These are phyloP conservation scores for Typha latifolia DNA, from an alignment of 176 grass and related monocot species.

Conservation along the genomic window DNA sequence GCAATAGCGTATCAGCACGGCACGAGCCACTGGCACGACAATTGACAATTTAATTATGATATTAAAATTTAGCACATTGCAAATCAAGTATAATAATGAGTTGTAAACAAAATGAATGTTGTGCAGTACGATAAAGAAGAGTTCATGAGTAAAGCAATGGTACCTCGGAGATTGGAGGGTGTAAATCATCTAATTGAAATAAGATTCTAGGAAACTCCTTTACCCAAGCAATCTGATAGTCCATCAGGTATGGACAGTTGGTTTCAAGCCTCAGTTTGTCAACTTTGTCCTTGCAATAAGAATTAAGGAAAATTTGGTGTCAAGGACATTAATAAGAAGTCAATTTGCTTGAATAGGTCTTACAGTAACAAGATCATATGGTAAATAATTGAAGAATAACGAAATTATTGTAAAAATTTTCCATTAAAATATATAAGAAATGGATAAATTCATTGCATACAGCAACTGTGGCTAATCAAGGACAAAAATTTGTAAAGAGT, in stretches of 20 bases:
- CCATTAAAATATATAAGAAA: neutral
- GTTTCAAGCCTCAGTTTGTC: neutral
- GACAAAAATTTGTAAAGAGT: too few species aligned
- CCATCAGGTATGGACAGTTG: neutral
- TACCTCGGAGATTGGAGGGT: slow-evolving; percentile 1
- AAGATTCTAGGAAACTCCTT: slow-evolving; percentile 1
- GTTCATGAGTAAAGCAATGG: neutral
- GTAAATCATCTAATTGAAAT: slow-evolving; percentile 4
- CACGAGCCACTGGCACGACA: too few species aligned
- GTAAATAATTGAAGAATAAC: neutral
- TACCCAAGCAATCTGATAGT: slow-evolving; percentile 5
- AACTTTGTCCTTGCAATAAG: neutral
- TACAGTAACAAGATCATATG: neutral
- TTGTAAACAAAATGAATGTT: neutral
- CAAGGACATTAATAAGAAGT: neutral
- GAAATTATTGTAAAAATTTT: neutral
- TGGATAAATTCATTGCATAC: neutral
- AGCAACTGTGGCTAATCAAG: too few species aligned
- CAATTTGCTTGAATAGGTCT: neutral
- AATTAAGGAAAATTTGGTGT: neutral
- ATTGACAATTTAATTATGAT: neutral
- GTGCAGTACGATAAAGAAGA: neutral
- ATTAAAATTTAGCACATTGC: neutral
- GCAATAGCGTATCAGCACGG: too few species aligned
- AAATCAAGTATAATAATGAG: too few species aligned